Base-by-base conservation (phyloP, 257 asterid genomes). In the Solanum sparsipilum region DNA sequence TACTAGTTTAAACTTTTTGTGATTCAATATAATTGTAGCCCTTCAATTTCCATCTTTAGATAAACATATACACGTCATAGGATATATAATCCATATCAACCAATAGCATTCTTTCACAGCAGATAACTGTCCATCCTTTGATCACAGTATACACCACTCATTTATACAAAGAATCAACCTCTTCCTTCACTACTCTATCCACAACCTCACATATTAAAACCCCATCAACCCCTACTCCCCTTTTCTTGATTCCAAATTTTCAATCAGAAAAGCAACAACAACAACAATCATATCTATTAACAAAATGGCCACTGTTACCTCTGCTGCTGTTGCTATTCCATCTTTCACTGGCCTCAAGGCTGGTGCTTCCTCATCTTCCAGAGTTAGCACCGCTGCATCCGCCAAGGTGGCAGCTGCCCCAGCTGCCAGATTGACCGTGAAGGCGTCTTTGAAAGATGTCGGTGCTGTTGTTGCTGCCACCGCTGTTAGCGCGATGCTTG, bases 311-410 rank as follows among this genome's bases (percentile, higher is more conserved):
- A 73, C 93, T 6, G 87, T 93, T n/a, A 92, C 98, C 90, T 93
- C 96, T 41, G 92, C 96, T 63, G 94, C 98, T 25, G 95, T 94
- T 82, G 78, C 96, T 91, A 91, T 94, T 87, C 95, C 98, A 67
- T 90, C 98, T 18, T 92, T 95, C 98, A 90, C 97, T 6, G 95
- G 95, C 89, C 97, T 94, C 9, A 93, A 92, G 88, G 84, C 94
- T 25, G 85, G 78, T 31, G 85, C 84, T 35, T 70, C 93, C 68
- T 25, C 94, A 13, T 2, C 93, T 48, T 52, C 94, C 12, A 93
- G 90, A 83, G 82, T 90, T 84, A 46, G 90, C 90, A 58, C 46
- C 75, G n/a, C 2, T 0, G 60, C 90, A 27, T 74, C 83, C 86
- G 86, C 91, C 52, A 87, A 88, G 86, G 72, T 91, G 10, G 34